Base-by-base conservation (phyloP, 164 flowering plant species). In the Piper longum region DNA sequence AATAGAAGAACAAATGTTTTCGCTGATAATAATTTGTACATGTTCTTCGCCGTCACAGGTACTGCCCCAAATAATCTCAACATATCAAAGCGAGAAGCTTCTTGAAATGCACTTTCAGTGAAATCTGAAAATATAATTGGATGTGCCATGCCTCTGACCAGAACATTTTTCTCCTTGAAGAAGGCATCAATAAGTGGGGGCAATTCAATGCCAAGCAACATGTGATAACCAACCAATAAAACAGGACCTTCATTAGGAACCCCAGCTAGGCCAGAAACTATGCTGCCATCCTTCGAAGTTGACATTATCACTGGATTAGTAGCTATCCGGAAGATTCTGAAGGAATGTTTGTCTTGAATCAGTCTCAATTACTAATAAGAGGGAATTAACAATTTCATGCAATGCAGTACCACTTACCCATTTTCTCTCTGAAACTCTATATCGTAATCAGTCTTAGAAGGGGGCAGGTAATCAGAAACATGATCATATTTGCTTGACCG, bases 231-330 rank as follows among this genome's bases (percentile, higher is more conserved):
- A 65, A 90, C 87, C 19, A 86, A 67, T 60, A 90, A 66, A 43
- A 90, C 85, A 16, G 91, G 98, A 64, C 98, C 98, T 76, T 88
- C 83, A 72, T 67, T 59, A 7, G 98, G 97, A 71, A 90, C 79
- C 19, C 93, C 95, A 4, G 76, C 73, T 66, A 91, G 85, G 67
- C 98, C 95, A 71, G 70, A 75, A 64, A 91, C 96, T 68, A 88
- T 83, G 45, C 42, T 85, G 8, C 96, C 98, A 71, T 91, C 89
- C 64, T 76, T 81, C 72, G 80, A 59, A 41, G 98, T 91, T 61
- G 98, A 91, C 65, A 85, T 76, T 78, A 84, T 74, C 42, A 75
- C 83, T 16, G 91, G 79, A 64, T 85, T 74, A 59, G 80, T 56
- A 59, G 73, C 79, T 56, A 62, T 65, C 6, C 74, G 76, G 8